Evolutionary conservation across 345 rosid genomes (phyloP).

Genomic region (Salix arbutifolia): DNA sequence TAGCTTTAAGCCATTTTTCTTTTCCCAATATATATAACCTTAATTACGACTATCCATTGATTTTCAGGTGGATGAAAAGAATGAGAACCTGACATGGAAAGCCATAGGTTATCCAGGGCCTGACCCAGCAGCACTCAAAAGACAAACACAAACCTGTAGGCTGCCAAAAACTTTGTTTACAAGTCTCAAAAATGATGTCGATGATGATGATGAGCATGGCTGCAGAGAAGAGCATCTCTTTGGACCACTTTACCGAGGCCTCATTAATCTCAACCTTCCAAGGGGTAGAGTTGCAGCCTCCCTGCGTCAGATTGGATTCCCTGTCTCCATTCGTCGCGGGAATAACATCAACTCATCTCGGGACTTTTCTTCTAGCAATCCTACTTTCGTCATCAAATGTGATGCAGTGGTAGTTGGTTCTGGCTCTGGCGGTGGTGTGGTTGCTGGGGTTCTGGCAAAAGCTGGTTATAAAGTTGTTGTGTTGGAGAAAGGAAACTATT

Average conservation of each 20-base stretch:
- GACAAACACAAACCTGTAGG: slow-evolving; percentile 7
- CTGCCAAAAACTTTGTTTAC: slow-evolving; percentile 9
- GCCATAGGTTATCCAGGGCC: slow-evolving; percentile 75
- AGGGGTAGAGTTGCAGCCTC: slow-evolving; percentile 36
- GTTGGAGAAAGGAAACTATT: slow-evolving; percentile 67
- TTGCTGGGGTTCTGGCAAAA: slow-evolving; percentile 68
- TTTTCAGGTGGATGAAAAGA: slow-evolving; percentile 52
- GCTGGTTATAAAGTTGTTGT: slow-evolving; percentile 76
- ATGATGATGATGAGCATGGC: background rate
- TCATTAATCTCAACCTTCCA: slow-evolving; percentile 47
- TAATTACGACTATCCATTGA: background rate
- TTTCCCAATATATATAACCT: no score
- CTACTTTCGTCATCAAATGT: slow-evolving; percentile 45
- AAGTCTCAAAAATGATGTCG: background rate
- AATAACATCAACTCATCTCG: background rate
- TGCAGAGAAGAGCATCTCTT: slow-evolving; percentile 30
- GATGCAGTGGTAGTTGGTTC: slow-evolving; percentile 86
- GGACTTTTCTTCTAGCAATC: background rate
- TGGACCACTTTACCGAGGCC: slow-evolving; percentile 61
- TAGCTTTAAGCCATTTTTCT: no score
- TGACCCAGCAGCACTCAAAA: slow-evolving; percentile 37
- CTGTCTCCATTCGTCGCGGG: slow-evolving; percentile 21
- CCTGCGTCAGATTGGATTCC: slow-evolving; percentile 42
- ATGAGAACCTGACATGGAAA: slow-evolving; percentile 58
- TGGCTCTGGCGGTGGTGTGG: slow-evolving; percentile 77